Percentiles rank a stretch among this genome's conserved stretches.
These are phyloP conservation scores for Blastomyces parvus DNA, from an alignment of 2,329 filamentous ascomycete genomes.

Conservation along the genomic window DNA sequence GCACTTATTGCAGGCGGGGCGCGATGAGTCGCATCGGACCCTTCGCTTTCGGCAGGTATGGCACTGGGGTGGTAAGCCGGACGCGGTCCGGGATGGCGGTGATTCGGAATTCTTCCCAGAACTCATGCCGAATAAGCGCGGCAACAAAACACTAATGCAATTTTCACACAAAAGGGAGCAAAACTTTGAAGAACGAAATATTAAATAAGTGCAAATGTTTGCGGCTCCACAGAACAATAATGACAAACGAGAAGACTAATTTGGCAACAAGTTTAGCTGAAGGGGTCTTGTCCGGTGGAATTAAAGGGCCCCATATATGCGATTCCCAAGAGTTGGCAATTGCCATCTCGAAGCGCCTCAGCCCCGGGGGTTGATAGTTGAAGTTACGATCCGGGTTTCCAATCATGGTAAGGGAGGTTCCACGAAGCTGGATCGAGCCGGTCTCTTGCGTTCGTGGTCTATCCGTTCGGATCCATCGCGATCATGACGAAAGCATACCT, in stretches of 20 bases:
- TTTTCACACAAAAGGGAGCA: neutral
- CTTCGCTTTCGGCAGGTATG: slow-evolving; percentile 17
- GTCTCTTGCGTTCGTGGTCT: neutral
- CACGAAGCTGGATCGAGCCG: neutral
- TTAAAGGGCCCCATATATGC: slow-evolving; percentile 1
- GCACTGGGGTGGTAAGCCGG: slow-evolving; percentile 10
- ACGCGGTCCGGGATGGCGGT: slow-evolving; percentile 41
- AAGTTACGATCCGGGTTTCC: neutral
- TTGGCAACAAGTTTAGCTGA: neutral
- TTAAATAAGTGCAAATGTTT: neutral
- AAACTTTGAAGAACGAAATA: neutral
- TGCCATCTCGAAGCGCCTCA: neutral
- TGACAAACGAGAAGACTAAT: neutral
- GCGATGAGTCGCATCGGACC: slow-evolving; percentile 15
- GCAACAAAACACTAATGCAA: neutral
- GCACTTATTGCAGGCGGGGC: slow-evolving; percentile 16
- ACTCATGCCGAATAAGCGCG: slow-evolving; percentile 1
- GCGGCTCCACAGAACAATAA: neutral
- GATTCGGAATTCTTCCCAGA: neutral
- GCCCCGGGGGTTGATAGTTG: neutral
- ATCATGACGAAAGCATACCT: neutral
- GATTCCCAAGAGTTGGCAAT: neutral
- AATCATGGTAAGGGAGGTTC: neutral
- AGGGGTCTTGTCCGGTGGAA: too few species aligned
- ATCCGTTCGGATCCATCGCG: neutral